Conservation (phyloP, 306 rosid genomes). For the Dicorynia guianensis region DNA sequence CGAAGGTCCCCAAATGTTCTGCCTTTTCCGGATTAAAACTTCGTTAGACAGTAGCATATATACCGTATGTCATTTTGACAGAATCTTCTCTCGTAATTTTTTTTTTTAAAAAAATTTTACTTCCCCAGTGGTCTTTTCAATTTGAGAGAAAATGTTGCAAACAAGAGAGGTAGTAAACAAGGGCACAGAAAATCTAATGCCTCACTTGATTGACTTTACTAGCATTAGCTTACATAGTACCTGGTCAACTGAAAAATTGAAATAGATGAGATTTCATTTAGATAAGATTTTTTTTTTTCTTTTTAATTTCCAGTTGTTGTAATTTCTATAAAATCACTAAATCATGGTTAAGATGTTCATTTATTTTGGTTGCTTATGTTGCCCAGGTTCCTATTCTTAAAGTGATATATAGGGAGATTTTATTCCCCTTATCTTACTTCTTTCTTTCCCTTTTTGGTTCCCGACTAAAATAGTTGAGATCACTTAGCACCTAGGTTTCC, state of each 20-base stretch:
- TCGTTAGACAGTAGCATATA: constrained; percentile 7
- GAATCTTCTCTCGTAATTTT: too few species aligned
- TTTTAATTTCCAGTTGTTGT: constrained; percentile 8
- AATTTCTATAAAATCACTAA: constrained; percentile 3
- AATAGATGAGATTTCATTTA: constrained; percentile 15
- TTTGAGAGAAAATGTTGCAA: constrained; percentile 19
- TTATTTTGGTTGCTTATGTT: neutral
- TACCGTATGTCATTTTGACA: neutral
- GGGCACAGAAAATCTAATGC: constrained; percentile 24
- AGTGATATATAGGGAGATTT: neutral
- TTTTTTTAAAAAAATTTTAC: too few species aligned
- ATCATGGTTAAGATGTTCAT: constrained; percentile 18
- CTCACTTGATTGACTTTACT: constrained; percentile 12
- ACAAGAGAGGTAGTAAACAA: constrained; percentile 7
- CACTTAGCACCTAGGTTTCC: constrained; percentile 34
- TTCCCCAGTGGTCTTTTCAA: neutral
- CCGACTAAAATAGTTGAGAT: constrained; percentile 52
- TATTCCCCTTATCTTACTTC: constrained; percentile 10
- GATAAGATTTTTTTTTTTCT: constrained; percentile 13
- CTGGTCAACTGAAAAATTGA: neutral
- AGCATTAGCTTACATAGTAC: constrained; percentile 32
- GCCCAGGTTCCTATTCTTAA: constrained; percentile 5
- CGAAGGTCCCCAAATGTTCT: neutral
- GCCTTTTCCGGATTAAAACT: constrained; percentile 37
- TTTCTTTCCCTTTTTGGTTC: constrained; percentile 26